Conservation (phyloP, 208 protist genomes). For the Entamoeba moshkovskii region DNA sequence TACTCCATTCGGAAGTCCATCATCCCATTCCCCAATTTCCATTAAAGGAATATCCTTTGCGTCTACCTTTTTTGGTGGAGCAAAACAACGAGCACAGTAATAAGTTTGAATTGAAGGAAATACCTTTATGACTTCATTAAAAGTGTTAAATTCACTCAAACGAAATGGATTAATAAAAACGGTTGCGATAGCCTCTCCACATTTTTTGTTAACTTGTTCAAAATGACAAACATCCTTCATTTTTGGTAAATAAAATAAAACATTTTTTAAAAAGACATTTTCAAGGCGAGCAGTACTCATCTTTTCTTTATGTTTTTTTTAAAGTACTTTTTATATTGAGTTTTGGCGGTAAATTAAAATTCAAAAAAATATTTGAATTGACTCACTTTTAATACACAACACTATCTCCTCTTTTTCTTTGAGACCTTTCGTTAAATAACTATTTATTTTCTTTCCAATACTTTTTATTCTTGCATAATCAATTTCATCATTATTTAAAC, state of each 20-base stretch:
- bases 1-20: neutral
- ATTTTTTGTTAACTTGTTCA: neutral
- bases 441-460: too few relatives aligned
- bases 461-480: too few relatives aligned
- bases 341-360: too few relatives aligned
- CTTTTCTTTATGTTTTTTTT: too few relatives aligned
- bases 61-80: neutral
- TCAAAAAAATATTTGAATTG: too few relatives aligned
- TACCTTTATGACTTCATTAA: neutral
- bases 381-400: too few relatives aligned
- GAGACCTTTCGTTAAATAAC: too few relatives aligned
- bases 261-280: neutral
- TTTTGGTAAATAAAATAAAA: neutral
- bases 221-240: neutral
- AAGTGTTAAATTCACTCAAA: neutral
- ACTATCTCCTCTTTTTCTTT: too few relatives aligned
- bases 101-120: neutral
- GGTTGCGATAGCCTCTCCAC: neutral
- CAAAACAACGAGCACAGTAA: neutral
- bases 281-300: too few relatives aligned
- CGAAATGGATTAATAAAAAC: neutral
- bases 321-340: too few relatives aligned
- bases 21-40: neutral
- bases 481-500: too few relatives aligned
- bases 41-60: neutral